Percentiles rank a stretch among this genome's conserved stretches.
Conservation (phyloP, 2,329 filamentous ascomycete species). For the Botrytis fabae region DNA sequence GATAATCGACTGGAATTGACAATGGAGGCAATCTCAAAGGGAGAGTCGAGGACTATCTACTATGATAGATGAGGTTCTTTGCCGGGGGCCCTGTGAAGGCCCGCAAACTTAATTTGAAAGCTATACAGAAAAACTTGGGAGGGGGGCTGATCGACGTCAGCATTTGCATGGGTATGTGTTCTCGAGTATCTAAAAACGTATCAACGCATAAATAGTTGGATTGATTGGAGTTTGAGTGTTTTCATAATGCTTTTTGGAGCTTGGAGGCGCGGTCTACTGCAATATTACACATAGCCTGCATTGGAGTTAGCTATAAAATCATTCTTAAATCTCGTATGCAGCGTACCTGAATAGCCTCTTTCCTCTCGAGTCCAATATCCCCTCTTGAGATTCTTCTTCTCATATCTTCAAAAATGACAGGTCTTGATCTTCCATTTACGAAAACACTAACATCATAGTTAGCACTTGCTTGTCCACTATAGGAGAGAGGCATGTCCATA, state of each 20-base stretch:
- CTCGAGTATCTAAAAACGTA: background rate
- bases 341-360: conserved; percentile 69
- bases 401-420: conserved; percentile 82
- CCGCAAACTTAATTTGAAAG: conserved; percentile 22
- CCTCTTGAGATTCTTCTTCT: conserved; percentile 66
- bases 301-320: conserved; percentile 27
- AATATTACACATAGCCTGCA: conserved; percentile 81
- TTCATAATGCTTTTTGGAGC: conserved; percentile 30
- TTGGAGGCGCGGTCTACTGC: conserved; percentile 76
- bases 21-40: background rate
- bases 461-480: conserved; percentile 22
- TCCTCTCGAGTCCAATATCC: conserved; percentile 66
- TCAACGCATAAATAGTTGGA: background rate
- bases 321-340: conserved; percentile 4
- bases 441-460: conserved; percentile 61
- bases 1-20: background rate
- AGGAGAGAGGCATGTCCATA: conserved; percentile 36
- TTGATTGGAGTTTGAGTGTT: background rate
- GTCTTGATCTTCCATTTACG: conserved; percentile 76
- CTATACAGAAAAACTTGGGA: conserved; percentile 27
- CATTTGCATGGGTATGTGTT: conserved; percentile 22
- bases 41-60: conserved; percentile 21
- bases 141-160: background rate
- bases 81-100: background rate
- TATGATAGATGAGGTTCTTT: background rate